A percentile compares a stretch with the other conserved stretches of the same genome.
Evolutionary conservation across 345 rosid genomes (phyloP).

Genomic region (Eucalyptus sp.): DNA sequence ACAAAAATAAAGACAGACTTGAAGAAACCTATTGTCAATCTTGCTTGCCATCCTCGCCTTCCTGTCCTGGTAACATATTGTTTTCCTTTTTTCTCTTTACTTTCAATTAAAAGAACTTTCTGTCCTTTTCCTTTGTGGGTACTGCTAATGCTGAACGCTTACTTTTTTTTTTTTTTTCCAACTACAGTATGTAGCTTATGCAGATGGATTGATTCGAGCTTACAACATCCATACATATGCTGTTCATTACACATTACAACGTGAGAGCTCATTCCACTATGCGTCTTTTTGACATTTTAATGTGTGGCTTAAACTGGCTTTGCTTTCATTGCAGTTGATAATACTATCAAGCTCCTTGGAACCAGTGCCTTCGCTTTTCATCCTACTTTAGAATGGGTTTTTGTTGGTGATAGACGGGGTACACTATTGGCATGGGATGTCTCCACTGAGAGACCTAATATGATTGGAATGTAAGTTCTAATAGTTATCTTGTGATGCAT

Average conservation of each 20-base stretch:
- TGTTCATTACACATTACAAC: constrained; percentile 80
- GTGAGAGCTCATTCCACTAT: constrained; percentile 26
- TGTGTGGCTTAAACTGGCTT: not conserved
- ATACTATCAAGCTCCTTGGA: constrained; percentile 86
- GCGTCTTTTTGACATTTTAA: not conserved
- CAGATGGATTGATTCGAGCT: constrained; percentile 95
- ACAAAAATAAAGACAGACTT: constrained; percentile 94
- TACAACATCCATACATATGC: constrained; percentile 93
- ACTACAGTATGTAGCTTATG: constrained; percentile 88
- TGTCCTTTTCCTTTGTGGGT: not conserved
- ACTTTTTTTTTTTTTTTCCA: not conserved
- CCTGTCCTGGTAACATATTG: constrained; percentile 65
- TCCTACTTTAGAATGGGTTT: constrained; percentile 89
- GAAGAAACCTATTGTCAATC: constrained; percentile 88
- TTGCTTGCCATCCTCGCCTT: constrained; percentile 98
- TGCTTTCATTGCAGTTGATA: constrained; percentile 57
- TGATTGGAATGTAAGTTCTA: constrained; percentile 88
- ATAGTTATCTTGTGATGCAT: not conserved
- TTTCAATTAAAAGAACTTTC: not conserved
- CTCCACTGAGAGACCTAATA: constrained; percentile 89
- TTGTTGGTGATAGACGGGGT: constrained; percentile 98
- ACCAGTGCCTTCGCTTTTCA: constrained; percentile 96
- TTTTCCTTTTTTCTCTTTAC: not conserved
- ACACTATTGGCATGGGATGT: constrained; percentile 98
- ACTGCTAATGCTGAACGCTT: not conserved